Percentiles rank a stretch among this genome's conserved stretches.
Evolutionary conservation across 371 early-diverging fungal genomes (phyloP).

Genomic region (Rhizopus delemar): DNA sequence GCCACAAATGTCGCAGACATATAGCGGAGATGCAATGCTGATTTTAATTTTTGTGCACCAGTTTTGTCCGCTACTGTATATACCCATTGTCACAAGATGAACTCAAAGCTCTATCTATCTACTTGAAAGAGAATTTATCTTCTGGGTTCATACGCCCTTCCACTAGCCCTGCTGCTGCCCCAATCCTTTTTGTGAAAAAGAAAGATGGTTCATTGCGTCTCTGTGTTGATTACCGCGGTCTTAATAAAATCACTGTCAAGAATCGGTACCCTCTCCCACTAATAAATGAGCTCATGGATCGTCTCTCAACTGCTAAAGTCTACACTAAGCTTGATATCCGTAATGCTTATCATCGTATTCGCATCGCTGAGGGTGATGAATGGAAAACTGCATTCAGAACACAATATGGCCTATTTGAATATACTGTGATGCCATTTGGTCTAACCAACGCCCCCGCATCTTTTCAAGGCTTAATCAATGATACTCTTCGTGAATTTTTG

Average conservation of each 20-base stretch:
- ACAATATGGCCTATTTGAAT: conserved; percentile 45
- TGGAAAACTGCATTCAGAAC: conserved; percentile 10
- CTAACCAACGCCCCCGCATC: conserved; percentile 50
- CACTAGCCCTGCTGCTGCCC: no score
- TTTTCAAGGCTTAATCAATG: conserved; percentile 45
- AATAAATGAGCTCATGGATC: conserved; percentile 31
- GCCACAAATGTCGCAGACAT: no score
- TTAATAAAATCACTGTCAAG: conserved; percentile 46
- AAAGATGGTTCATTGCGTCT: no score
- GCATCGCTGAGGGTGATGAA: conserved; percentile 13
- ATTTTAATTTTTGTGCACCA: no score
- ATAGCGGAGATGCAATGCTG: no score
- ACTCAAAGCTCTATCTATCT: no score
- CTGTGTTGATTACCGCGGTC: conserved; percentile 52
- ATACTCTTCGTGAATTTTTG: conserved; percentile 32
- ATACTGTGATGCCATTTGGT: conserved; percentile 53
- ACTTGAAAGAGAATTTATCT: no score
- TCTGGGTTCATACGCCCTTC: no score
- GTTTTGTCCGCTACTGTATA: no score
- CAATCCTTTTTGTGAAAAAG: no score
- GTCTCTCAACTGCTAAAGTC: neutral
- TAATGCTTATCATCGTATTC: conserved; percentile 37
- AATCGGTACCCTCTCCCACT: conserved; percentile 30
- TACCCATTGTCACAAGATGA: no score
- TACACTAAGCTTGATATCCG: conserved; percentile 40